Base-by-base conservation (phyloP, 306 rosid genomes). In the Phaseolus lunatus region DNA sequence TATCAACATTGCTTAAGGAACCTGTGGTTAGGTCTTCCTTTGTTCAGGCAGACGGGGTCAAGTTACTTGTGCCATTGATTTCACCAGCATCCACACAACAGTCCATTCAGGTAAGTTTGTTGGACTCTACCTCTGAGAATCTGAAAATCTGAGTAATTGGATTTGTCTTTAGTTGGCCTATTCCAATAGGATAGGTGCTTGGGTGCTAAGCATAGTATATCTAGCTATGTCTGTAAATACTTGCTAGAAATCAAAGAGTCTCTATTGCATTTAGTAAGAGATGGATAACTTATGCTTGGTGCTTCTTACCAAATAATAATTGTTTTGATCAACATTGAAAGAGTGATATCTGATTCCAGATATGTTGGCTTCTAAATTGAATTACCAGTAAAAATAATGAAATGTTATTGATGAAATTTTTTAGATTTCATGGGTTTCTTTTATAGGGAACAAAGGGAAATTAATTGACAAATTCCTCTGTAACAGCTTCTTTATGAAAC, bases 1-100 rank as follows among this genome's bases (percentile, higher is more conserved):
- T 96, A 24, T 82, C 99, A 76, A 88, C 91, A 18, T 81, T 96
- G 67, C 94, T 96, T 24, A 96, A 91, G 92, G 99, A 96, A 86
- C 96, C 91, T 39, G 81, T 89, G 13, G 98, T 91, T 80, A 89
- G 97, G 80, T 92, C 92, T 77, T 87, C 90, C 74, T 96, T 96
- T 87, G 96, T 92, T 76, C 90, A 86, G 84, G 88, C 90, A 9
- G 98, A 96, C 66, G 98, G 99, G 75, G 90, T 92, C 85, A 96
- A 91, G 86, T 82, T 96, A 88, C 97, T 96, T 62, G 82, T 91
- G 81, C 98, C 99, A 73, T 87, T 96, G 76, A 88, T 96, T 73
- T 62, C 92, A 80, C 99, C 99, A 15, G 99, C 98, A 80, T 92
- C 98, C 76, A 92, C 98, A 47, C 99, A 91, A 85, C 99, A 92